Evolutionary conservation across 169 alveolate genomes (phyloP).

Genomic region (Perkinsus olseni): DNA sequence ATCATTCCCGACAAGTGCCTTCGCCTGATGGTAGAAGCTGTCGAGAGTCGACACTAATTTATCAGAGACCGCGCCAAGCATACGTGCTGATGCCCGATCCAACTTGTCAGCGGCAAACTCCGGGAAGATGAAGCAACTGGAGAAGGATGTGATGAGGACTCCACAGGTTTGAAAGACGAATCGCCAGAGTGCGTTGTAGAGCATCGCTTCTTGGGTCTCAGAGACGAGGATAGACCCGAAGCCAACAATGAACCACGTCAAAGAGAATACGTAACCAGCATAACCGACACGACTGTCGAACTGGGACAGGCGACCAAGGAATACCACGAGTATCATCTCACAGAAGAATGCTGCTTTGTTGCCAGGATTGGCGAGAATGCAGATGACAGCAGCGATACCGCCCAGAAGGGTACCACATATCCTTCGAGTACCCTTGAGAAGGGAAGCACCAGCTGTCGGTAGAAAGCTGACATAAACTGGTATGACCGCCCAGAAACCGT

Average conservation of each 20-base stretch:
- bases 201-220: not conserved
- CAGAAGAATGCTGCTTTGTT: not conserved
- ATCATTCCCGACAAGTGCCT: not conserved
- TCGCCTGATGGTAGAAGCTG: not conserved
- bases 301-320: not conserved
- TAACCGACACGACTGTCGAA: not conserved
- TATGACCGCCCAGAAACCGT: not conserved
- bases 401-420: not conserved
- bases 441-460: not conserved
- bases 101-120: not conserved
- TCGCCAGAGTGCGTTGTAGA: not conserved
- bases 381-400: not conserved
- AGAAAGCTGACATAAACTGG: not conserved
- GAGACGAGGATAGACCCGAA: not conserved
- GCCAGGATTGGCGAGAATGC: not conserved
- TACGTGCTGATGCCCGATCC: not conserved
- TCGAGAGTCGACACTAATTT: no score
- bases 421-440: not conserved
- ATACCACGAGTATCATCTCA: not conserved
- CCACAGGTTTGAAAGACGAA: not conserved
- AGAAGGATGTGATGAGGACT: not conserved
- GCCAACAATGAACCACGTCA: not conserved
- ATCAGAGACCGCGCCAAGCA: not conserved
- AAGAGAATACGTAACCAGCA: not conserved
- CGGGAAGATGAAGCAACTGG: not conserved